Base-by-base conservation (phyloP, 306 rosid species). In the Begonia fuchsioides region DNA sequence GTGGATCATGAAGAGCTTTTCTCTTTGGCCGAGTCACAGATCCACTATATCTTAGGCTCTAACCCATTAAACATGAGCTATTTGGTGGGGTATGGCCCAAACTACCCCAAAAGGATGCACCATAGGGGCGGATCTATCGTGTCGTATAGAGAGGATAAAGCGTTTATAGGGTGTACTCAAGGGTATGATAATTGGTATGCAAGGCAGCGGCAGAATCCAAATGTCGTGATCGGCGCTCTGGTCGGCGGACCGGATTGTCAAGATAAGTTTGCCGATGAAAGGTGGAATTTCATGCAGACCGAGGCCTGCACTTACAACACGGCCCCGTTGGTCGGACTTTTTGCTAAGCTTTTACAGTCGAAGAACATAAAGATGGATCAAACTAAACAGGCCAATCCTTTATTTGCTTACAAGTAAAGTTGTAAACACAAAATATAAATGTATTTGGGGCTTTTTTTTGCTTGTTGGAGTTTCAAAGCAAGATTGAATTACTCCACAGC, bases 221-320 rank as follows among this genome's bases (percentile, higher is more conserved):
- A 82, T 18, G 44, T 74, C 1, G 60, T 87, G 5, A 16, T 26
- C 39, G 96, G 96, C 45, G 96, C 86, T 19, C 54, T 86, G 6
- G 90, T 86, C 11, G 96, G 96, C 47, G 96, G 96, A 46, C 96
- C 94, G 0, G 79, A 82, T 39, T 50, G 12, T 0, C 55, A 59
- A 3, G 96, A 86, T 45, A 51, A 19, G 1, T 86, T 82, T 58
- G 51, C 54, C 11, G 96, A 86, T 49, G 73, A 79, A 39, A 75
- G 93, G 39, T 1, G 45, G 35, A 86, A 82, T 72, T 86, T 44
- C 65, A 26, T 72, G 38, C 93, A 86, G 32, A 74, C 83, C 0
- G 88, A 86, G 59, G 96, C 96, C n/a, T 87, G 96, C 7, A 87
- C 92, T 20, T 82, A 87, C 47, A 87, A 80, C 47, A 77, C 80